Evolutionary conservation across 2,329 filamentous ascomycete genomes (phyloP), one percentile per base, ranked within the genome.

Genomic region (Thelonectria olida): DNA sequence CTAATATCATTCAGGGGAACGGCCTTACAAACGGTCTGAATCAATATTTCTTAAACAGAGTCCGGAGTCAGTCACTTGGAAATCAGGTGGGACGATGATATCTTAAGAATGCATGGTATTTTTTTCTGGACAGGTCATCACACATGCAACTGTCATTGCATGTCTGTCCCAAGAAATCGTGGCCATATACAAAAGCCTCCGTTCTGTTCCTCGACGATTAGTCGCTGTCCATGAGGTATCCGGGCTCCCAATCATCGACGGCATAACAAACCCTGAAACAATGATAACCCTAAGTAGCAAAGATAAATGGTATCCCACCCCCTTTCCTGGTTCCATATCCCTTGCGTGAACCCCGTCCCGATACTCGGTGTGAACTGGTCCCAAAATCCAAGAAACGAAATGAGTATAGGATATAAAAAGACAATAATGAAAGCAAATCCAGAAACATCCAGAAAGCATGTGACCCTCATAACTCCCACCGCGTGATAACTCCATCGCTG

Each of bases 401-500:
- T 23, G 34, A 47, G 27, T 49, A 61, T 52, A 54, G 54, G 49
- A 60, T 42, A 60, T 52, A 58, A 45, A 58, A 15, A 61, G 44
- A 58, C 25, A 34, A 58, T 41, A 41, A 57, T n/a, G 62, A 65
- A 58, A 65, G 20, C 48, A 60, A 49, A 55, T 34, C 49, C 34
- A 51, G 23, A 47, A n/a, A 48, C 34, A 12, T 51, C 41, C 56
- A 31, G 25, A 62, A 63, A 47, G 62, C 54, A 60, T 54, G 42
- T 50, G 50, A 69, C 67, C 69, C 66, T 31, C 50, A 54, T 49
- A 72, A 72, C 69, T 72, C 69, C 53, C 69, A 62, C 53, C 65
- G 68, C 60, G 54, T 70, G 58, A 60, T 63, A 75, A 75, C 74
- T 75, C 74, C 74, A 62, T 72, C 74, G 74, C 74, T 75, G 68